A percentile compares a stretch with the other conserved stretches of the same genome.
Evolutionary conservation across 2,329 filamentous ascomycete genomes (phyloP).

Genomic region (Aspergillus awamori): DNA sequence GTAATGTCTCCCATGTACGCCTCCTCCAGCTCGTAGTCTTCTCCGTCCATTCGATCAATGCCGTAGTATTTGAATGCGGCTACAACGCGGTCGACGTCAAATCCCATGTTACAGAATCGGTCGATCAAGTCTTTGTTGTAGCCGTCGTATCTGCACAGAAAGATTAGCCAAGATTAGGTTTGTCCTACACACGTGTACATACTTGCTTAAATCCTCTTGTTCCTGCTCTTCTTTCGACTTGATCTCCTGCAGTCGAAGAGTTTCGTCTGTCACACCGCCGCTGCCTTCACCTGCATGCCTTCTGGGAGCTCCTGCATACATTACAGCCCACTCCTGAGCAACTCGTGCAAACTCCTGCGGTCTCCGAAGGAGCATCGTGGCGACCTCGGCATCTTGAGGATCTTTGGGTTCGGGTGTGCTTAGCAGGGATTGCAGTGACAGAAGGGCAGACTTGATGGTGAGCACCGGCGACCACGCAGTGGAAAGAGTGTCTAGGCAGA

Average conservation of each 20-base stretch:
- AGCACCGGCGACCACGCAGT: conserved; percentile 93
- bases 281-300: conserved; percentile 57
- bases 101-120: conserved; percentile 87
- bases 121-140: conserved; percentile 84
- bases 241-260: conserved; percentile 57
- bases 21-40: conserved; percentile 85
- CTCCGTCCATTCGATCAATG: conserved; percentile 75
- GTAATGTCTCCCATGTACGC: conserved; percentile 90
- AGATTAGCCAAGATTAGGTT: neutral
- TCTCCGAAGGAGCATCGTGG: conserved; percentile 79
- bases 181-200: conserved; percentile 27
- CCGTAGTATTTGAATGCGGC: conserved; percentile 79
- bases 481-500: conserved; percentile 91
- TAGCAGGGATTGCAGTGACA: conserved; percentile 90
- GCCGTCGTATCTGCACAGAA: conserved; percentile 69
- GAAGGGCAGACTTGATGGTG: conserved; percentile 91
- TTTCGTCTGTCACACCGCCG: conserved; percentile 56
- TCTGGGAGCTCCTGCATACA: conserved; percentile 75
- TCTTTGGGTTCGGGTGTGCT: conserved; percentile 94
- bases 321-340: conserved; percentile 88
- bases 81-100: conserved; percentile 83
- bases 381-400: conserved; percentile 94
- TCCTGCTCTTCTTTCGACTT: conserved; percentile 60
- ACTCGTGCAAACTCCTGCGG: conserved; percentile 78
- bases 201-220: conserved; percentile 59